These are phyloP conservation scores for Musa beccarii DNA, from an alignment of 176 grass and related monocot species.

Conservation along the genomic window DNA sequence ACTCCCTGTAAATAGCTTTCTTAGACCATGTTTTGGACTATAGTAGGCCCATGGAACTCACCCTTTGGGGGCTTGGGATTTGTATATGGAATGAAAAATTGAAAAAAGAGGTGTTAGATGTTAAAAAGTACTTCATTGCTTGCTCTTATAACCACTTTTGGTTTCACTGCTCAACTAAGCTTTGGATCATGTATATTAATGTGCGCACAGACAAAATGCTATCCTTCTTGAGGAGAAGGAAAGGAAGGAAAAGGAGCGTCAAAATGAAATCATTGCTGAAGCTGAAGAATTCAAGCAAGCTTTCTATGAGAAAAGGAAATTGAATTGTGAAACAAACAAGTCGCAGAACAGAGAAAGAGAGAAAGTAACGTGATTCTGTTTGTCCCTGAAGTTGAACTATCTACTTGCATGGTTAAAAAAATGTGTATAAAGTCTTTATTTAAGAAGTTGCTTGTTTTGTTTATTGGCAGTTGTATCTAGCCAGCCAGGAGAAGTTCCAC, in stretches of 20 bases:
- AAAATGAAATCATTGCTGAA: slow-evolving; percentile 19
- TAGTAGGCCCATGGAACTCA: too few species aligned
- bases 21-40: too few species aligned
- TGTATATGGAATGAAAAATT: too few species aligned
- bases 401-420: background rate
- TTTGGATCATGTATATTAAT: background rate
- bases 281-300: slow-evolving; percentile 10
- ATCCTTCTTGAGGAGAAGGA: slow-evolving; percentile 15
- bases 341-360: slow-evolving; percentile 16
- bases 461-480: slow-evolving; percentile 7
- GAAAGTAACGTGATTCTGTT: background rate
- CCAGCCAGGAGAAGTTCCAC: slow-evolving; percentile 23
- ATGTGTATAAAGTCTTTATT: background rate
- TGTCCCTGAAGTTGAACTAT: background rate
- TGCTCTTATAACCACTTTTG: too few species aligned
- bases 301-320: slow-evolving; percentile 22
- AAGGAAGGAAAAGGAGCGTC: slow-evolving; percentile 8
- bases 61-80: background rate
- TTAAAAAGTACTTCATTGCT: too few species aligned
- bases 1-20: too few species aligned
- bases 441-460: background rate
- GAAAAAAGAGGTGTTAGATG: too few species aligned
- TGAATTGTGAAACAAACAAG: slow-evolving; percentile 21
- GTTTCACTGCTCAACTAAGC: too few species aligned
- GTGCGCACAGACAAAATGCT: slow-evolving; percentile 5